These are phyloP conservation scores for Hirschioporus abietinus DNA, from an alignment of 768 basidiomycete species.

Conservation along the genomic window DNA sequence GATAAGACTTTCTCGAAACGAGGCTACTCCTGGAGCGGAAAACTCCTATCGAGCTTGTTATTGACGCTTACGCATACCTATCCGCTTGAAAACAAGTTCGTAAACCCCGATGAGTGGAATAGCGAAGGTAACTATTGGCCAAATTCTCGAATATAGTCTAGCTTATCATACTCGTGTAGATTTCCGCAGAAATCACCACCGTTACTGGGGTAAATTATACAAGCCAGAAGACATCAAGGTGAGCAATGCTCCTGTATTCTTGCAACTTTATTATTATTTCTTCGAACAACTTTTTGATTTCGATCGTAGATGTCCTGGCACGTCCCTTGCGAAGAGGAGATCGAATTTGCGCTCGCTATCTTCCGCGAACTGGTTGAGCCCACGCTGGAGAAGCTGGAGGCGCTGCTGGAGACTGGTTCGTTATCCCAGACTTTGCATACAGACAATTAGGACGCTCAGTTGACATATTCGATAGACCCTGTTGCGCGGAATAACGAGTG, in stretches of 20 bases:
- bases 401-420: conserved; percentile 48
- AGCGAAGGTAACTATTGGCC: conserved; percentile 49
- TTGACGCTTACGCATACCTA: conserved; percentile 77
- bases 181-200: conserved; percentile 63
- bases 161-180: conserved; percentile 34
- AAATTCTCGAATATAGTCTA: neutral
- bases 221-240: conserved; percentile 65
- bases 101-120: conserved; percentile 72
- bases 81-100: conserved; percentile 74
- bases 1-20: conserved; percentile 73
- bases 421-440: conserved; percentile 15
- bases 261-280: conserved; percentile 1
- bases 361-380: conserved; percentile 66
- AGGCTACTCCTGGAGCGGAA: conserved; percentile 77
- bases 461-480: conserved; percentile 23
- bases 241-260: conserved; percentile 14
- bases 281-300: neutral
- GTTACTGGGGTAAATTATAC: conserved; percentile 78
- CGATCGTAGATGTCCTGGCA: conserved; percentile 79
- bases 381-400: conserved; percentile 49
- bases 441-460: neutral
- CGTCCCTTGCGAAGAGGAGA: conserved; percentile 62
- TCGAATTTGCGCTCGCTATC: conserved; percentile 66
- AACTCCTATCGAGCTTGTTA: conserved; percentile 65
- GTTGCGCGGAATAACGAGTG: conserved; percentile 54